Base-by-base conservation (phyloP, 1,284 basidiomycete genomes). In the Fomitopsis pinicola region DNA sequence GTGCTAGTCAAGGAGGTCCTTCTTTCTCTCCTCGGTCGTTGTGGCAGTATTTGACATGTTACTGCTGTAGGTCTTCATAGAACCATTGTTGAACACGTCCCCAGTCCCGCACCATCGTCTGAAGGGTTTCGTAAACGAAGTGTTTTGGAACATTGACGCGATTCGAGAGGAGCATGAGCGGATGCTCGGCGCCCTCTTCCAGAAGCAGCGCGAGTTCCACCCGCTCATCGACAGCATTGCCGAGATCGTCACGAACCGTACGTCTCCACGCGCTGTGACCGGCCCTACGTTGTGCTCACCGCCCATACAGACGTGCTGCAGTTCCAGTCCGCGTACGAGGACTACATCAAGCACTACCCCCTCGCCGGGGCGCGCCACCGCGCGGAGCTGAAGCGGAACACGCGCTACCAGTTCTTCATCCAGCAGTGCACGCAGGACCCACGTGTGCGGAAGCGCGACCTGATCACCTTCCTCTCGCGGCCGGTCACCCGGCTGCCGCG, bases 321-420 rank as follows among this genome's bases (percentile, higher is more conserved):
- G 46, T 91, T 89, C 70, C 82, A 83, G 42, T 71, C 76, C 8
- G 82, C 82, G 9, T 93, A 93, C 65, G 90, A 92, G 64, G 78
- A 78, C 0, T 93, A 93, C 71, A 91, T 93, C 73, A 90, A 92
- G 68, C 88, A 93, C 65, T 93, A 93, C 64, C 92, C 92, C 2
- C 78, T 94, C 45, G 84, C 92, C 1, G 89, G 94, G 69, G 88
- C 89, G 14, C 80, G 80, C 36, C 91, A 94, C 67, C 86, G 88
- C 50, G 82, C 84, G 36, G 91, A 95, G 70, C 77, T 89, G 38
- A 83, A 81, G 58, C 77, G 77, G 17, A 94, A 92, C 71, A 73
- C 77, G 10, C 75, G 72, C 2, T 95, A 95, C 69, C 82, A 82
- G 58, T 72, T 76, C 28, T 92, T 93, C 69, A 77, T 91, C 35